Conservation (phyloP, 305 asterid genomes). For the Fraxinus sp. region DNA sequence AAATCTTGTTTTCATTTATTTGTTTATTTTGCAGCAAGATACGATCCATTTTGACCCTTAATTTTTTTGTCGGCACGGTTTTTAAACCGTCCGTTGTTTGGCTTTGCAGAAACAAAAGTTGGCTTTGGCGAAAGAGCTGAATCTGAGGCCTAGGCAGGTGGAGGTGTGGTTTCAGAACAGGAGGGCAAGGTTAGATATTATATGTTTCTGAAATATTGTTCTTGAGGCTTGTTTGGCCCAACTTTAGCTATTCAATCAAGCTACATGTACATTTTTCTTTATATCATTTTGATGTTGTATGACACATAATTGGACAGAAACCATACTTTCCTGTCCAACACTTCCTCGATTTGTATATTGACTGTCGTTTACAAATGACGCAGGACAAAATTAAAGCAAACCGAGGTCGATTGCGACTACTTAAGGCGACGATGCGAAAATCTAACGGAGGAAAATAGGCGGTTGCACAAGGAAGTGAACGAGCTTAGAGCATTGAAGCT, state of each 20-base stretch:
- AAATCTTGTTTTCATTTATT: not conserved
- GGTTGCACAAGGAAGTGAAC: slow-evolving; percentile 79
- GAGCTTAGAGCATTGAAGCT: slow-evolving; percentile 80
- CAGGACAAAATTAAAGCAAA: slow-evolving; percentile 97
- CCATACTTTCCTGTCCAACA: too few relatives aligned
- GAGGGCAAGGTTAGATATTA: slow-evolving; percentile 79
- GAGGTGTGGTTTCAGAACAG: slow-evolving; percentile 99
- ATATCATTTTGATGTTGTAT: too few relatives aligned
- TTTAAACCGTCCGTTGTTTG: not conserved
- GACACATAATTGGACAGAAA: too few relatives aligned
- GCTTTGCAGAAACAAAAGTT: slow-evolving; percentile 73
- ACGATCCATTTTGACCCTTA: not conserved
- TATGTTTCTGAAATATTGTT: not conserved
- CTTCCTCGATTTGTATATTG: not conserved
- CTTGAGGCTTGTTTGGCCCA: not conserved
- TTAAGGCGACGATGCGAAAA: slow-evolving; percentile 80
- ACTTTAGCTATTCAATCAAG: not conserved
- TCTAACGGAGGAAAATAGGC: slow-evolving; percentile 76
- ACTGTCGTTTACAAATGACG: not conserved
- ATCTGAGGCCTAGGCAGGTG: slow-evolving; percentile 87
- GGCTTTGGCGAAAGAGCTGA: slow-evolving; percentile 77
- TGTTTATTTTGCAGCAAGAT: too few relatives aligned
- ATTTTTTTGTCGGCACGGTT: not conserved
- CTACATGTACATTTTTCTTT: too few relatives aligned
- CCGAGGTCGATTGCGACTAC: slow-evolving; percentile 93